Conservation (phyloP, 2,329 filamentous ascomycete genomes). For the Aspergillus glaucus region DNA sequence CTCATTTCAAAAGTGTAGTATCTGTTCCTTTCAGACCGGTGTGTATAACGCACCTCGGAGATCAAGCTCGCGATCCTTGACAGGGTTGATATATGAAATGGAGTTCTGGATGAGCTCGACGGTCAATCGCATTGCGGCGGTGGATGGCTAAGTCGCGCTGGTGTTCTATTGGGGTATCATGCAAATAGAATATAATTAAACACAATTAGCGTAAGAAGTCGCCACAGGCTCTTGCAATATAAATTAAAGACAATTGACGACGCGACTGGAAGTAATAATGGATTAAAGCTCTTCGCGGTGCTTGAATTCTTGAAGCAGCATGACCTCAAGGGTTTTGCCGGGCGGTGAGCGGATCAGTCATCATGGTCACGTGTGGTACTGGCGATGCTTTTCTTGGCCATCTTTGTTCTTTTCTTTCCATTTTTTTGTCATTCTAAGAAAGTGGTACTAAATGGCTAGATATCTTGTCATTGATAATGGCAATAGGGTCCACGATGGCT, state of each 20-base stretch:
- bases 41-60: conserved; percentile 78
- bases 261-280: conserved; percentile 2
- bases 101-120: conserved; percentile 90
- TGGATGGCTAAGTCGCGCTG: conserved; percentile 1
- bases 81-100: conserved; percentile 95
- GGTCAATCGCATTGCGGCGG: conserved; percentile 76
- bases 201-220: background rate
- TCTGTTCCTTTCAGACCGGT: conserved; percentile 77
- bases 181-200: background rate
- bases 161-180: conserved; percentile 14
- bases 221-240: background rate
- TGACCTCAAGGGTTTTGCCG: conserved; percentile 12
- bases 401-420: background rate
- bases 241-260: background rate
- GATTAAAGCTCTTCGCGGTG: conserved; percentile 5
- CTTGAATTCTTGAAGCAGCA: conserved; percentile 5
- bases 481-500: too few relatives aligned
- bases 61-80: conserved; percentile 98
- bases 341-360: conserved; percentile 9
- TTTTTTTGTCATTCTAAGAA: too few relatives aligned
- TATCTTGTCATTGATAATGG: too few relatives aligned
- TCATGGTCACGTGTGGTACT: background rate
- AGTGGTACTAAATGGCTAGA: too few relatives aligned
- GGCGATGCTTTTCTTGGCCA: background rate
- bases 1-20: conserved; percentile 72